A percentile compares a stretch with the other conserved stretches of the same genome.
These are phyloP conservation scores for Leccinum longicurvipes DNA, from an alignment of 768 basidiomycete species.

Conservation along the genomic window DNA sequence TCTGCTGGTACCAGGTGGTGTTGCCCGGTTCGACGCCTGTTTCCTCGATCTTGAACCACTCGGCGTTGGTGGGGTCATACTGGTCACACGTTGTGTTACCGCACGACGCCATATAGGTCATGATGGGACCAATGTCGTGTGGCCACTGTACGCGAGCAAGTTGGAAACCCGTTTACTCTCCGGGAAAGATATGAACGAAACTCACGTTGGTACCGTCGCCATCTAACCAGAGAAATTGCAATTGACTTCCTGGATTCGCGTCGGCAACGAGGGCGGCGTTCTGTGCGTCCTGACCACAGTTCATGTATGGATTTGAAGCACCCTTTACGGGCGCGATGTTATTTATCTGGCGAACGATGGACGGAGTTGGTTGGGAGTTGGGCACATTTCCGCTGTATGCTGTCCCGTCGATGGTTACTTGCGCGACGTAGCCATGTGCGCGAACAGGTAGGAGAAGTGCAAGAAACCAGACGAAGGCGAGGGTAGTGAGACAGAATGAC, in stretches of 20 bases:
- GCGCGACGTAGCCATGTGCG: constrained; percentile 44
- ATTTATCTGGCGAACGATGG: constrained; percentile 45
- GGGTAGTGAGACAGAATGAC: neutral
- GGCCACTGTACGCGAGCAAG: constrained; percentile 36
- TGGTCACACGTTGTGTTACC: constrained; percentile 53
- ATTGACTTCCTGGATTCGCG: constrained; percentile 55
- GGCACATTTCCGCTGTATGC: constrained; percentile 43
- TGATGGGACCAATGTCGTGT: constrained; percentile 63
- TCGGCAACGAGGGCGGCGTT: constrained; percentile 47
- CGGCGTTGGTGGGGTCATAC: constrained; percentile 53
- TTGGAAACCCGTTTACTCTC: neutral
- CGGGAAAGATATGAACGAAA: neutral
- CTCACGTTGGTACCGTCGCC: constrained; percentile 39
- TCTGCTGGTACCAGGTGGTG: constrained; percentile 49
- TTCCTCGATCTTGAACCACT: constrained; percentile 75
- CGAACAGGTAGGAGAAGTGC: constrained; percentile 18
- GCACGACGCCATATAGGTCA: constrained; percentile 74
- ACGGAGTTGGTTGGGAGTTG: constrained; percentile 35
- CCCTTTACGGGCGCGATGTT: constrained; percentile 51
- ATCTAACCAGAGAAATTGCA: constrained; percentile 56
- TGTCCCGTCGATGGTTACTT: constrained; percentile 43
- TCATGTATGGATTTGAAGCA: constrained; percentile 50
- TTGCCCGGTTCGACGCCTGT: constrained; percentile 39
- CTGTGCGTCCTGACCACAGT: constrained; percentile 56
- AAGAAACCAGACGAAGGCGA: constrained; percentile 10